A percentile compares a stretch with the other conserved stretches of the same genome.
phyloP scores from a whole-genome alignment of 208 protist species.

The Naegleria fowleri region DNA sequence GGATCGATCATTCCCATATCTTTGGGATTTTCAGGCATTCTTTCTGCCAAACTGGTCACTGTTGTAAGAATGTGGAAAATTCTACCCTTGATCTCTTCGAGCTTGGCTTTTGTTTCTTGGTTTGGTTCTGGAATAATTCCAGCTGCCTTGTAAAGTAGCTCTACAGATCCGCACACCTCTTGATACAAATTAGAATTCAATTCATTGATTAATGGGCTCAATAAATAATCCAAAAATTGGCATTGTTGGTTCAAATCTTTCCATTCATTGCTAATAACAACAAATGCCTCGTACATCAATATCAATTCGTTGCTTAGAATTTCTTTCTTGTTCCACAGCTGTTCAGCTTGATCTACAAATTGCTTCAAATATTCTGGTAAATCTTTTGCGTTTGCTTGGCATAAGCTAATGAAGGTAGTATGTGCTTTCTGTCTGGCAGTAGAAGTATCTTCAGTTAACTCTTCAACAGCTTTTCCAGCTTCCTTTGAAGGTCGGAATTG shows the following conservation, averaged over 20 bases:
- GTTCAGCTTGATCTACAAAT: neutral
- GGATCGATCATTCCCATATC: neutral
- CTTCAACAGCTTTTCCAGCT: neutral
- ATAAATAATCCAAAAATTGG: neutral
- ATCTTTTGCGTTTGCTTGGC: neutral
- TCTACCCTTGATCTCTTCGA: neutral
- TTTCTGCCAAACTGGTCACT: neutral
- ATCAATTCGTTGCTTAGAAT: neutral
- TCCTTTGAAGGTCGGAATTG: neutral
- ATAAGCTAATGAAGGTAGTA: neutral
- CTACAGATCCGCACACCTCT: neutral
- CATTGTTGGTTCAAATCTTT: neutral
- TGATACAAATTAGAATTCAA: neutral
- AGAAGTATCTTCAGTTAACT: neutral
- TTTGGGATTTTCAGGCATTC: neutral
- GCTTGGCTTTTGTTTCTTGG: neutral
- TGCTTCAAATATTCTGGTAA: neutral
- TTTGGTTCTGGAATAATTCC: neutral
- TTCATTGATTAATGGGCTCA: neutral
- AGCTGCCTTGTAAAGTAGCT: neutral
- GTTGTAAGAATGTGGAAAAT: neutral
- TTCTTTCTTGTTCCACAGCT: neutral
- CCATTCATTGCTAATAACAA: slow-evolving; percentile 22
- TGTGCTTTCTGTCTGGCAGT: neutral
- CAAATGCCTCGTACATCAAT: neutral